phyloP scores from a whole-genome alignment of 1,284 basidiomycete species.

The Athelia psychrophila region DNA sequence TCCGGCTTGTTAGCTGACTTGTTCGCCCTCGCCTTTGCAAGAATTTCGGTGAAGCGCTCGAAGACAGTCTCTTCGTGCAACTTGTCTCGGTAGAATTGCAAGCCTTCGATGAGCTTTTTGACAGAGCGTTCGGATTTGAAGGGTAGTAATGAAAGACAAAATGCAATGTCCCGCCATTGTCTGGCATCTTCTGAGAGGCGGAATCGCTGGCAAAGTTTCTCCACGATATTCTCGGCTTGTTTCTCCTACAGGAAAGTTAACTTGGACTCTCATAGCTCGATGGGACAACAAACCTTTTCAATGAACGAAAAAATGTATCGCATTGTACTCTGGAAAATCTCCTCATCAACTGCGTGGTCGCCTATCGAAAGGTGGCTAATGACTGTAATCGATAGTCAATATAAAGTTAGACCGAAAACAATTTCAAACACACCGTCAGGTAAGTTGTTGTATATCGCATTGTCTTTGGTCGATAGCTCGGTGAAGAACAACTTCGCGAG shows the following conservation, averaged over 20 bases:
- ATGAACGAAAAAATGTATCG: conserved; percentile 96
- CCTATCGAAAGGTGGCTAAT: conserved; percentile 94
- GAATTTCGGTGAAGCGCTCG: conserved; percentile 85
- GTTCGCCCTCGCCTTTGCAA: conserved; percentile 77
- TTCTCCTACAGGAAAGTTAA: conserved; percentile 62
- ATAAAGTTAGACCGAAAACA: conserved; percentile 1
- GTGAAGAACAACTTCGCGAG: conserved; percentile 97
- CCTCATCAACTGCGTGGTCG: conserved; percentile 92
- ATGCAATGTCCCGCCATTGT: conserved; percentile 98
- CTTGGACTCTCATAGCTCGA: background rate
- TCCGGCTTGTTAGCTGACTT: conserved; percentile 91
- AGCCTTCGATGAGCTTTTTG: conserved; percentile 93
- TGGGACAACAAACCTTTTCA: conserved; percentile 72
- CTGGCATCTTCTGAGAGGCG: conserved; percentile 83
- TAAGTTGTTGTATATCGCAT: conserved; percentile 98
- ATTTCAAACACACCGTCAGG: conserved; percentile 66
- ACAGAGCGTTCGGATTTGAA: conserved; percentile 97
- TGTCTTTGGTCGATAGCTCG: conserved; percentile 96
- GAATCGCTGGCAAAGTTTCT: conserved; percentile 95
- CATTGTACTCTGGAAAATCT: conserved; percentile 91
- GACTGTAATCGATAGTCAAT: conserved; percentile 53
- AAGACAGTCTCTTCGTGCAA: conserved; percentile 87
- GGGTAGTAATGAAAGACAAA: conserved; percentile 90
- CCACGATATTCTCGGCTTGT: conserved; percentile 93
- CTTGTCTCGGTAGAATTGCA: conserved; percentile 94